Evolutionary conservation across 306 rosid species (phyloP).

Genomic region (Cucurbita ficifolia): DNA sequence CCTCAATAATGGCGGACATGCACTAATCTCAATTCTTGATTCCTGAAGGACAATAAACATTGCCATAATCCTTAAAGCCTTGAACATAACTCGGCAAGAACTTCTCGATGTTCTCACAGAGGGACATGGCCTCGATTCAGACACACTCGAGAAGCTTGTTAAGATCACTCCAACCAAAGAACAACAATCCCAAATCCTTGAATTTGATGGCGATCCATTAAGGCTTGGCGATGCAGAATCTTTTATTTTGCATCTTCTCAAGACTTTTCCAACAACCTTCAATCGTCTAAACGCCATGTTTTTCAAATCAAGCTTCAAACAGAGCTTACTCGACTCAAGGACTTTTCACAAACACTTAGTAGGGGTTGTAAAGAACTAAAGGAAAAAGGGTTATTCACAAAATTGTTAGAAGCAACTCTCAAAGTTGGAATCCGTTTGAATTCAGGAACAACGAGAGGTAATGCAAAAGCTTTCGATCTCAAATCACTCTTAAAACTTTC

Average conservation of each 20-base stretch:
- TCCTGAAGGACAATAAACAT: no score
- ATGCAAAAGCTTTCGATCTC: slow-evolving; percentile 72
- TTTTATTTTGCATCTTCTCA: slow-evolving; percentile 48
- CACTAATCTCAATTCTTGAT: slow-evolving; percentile 46
- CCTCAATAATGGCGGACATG: slow-evolving; percentile 18
- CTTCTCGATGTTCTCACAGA: slow-evolving; percentile 50
- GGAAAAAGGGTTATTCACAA: slow-evolving; percentile 39
- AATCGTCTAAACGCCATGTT: slow-evolving; percentile 52
- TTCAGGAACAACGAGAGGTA: slow-evolving; percentile 78
- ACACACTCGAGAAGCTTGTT: slow-evolving; percentile 63
- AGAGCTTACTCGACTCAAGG: slow-evolving; percentile 44
- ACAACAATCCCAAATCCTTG: slow-evolving; percentile 45
- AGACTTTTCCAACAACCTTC: slow-evolving; percentile 59
- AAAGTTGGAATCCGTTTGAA: slow-evolving; percentile 75
- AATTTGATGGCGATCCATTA: slow-evolving; percentile 44
- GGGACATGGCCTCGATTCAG: slow-evolving; percentile 51
- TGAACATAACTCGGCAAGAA: slow-evolving; percentile 37
- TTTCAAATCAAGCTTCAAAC: slow-evolving; percentile 46
- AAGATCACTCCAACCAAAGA: slow-evolving; percentile 66
- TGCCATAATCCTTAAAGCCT: not conserved
- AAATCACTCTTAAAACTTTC: slow-evolving; percentile 53
- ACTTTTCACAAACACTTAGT: slow-evolving; percentile 42
- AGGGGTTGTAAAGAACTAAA: slow-evolving; percentile 57
- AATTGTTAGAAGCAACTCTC: slow-evolving; percentile 78
- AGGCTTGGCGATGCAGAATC: slow-evolving; percentile 68